A percentile compares a stretch with the other conserved stretches of the same genome.
phyloP scores from a whole-genome alignment of 805 yeast genomes.

The Candida odintsovae region DNA sequence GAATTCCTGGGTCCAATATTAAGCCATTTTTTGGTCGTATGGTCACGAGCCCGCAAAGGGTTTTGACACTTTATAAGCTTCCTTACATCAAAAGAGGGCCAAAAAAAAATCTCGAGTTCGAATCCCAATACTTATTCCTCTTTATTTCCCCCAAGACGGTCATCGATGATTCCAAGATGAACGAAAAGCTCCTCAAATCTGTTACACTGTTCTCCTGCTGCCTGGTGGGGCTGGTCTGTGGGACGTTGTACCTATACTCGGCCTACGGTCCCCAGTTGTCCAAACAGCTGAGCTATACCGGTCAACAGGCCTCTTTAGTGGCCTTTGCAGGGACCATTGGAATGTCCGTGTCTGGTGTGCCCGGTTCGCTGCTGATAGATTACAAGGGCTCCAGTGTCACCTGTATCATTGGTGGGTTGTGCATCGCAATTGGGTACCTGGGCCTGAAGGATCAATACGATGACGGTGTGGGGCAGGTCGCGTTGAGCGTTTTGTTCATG shows the following conservation, averaged over 20 bases:
- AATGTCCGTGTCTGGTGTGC: slow-evolving; percentile 56
- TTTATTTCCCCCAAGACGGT: neutral
- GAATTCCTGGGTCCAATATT: too few species aligned
- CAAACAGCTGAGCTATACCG: slow-evolving; percentile 46
- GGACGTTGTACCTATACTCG: slow-evolving; percentile 70
- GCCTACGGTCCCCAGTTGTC: slow-evolving; percentile 79
- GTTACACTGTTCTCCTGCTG: slow-evolving; percentile 16
- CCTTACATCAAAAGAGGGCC: too few species aligned
- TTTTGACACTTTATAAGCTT: too few species aligned
- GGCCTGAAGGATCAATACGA: slow-evolving; percentile 49
- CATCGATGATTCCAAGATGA: neutral
- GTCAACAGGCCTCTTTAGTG: slow-evolving; percentile 55
- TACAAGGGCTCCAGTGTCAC: slow-evolving; percentile 51
- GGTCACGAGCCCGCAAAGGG: too few species aligned
- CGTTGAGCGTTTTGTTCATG: slow-evolving; percentile 40
- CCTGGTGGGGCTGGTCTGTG: slow-evolving; percentile 50
- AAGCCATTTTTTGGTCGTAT: too few species aligned
- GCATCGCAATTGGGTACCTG: slow-evolving; percentile 49
- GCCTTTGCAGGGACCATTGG: slow-evolving; percentile 70
- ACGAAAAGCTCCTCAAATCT: slow-evolving; percentile 3
- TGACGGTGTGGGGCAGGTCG: slow-evolving; percentile 31
- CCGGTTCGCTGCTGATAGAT: slow-evolving; percentile 64
- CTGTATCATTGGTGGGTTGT: slow-evolving; percentile 42
- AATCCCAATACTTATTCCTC: too few species aligned
- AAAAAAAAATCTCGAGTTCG: neutral